Evolutionary conservation across 208 protist species (phyloP).

Genomic region (Spongospora subterranea): DNA sequence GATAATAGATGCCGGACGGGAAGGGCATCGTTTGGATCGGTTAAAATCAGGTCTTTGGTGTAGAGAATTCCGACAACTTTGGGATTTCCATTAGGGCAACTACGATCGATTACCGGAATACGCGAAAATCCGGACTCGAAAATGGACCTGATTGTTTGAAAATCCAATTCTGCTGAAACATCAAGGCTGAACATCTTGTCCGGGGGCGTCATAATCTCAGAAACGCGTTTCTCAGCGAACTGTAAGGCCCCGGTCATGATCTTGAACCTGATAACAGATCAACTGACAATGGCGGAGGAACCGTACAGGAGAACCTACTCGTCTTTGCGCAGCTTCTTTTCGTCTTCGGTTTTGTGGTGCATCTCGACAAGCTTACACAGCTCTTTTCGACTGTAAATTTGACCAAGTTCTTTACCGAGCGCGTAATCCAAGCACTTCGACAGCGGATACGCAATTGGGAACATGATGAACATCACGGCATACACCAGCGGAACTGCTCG

Average conservation of each 20-base stretch:
- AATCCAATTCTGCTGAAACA: slow-evolving; percentile 74
- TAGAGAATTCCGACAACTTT: slow-evolving; percentile 52
- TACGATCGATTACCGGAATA: slow-evolving; percentile 56
- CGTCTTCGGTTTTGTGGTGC: slow-evolving; percentile 63
- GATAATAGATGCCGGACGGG: neutral
- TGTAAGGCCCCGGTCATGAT: slow-evolving; percentile 81
- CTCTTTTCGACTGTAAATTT: slow-evolving; percentile 78
- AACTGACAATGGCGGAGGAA: neutral
- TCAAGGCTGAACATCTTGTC: slow-evolving; percentile 82
- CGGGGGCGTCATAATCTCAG: slow-evolving; percentile 74
- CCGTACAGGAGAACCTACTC: neutral
- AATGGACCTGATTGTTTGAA: slow-evolving; percentile 71
- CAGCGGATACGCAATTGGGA: slow-evolving; percentile 81
- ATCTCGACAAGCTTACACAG: slow-evolving; percentile 78
- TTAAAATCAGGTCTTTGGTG: slow-evolving; percentile 60
- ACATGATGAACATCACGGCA: slow-evolving; percentile 77
- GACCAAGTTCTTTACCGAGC: slow-evolving; percentile 76
- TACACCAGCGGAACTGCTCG: slow-evolving; percentile 77
- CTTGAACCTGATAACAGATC: neutral
- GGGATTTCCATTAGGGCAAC: neutral
- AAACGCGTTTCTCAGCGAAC: slow-evolving; percentile 77
- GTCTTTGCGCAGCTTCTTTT: neutral
- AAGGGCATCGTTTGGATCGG: slow-evolving; percentile 57
- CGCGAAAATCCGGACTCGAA: slow-evolving; percentile 55
- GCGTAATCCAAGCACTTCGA: slow-evolving; percentile 80